These are phyloP conservation scores for Hyphodiscus sp. DNA, from an alignment of 2,329 filamentous ascomycete genomes.

Conservation along the genomic window DNA sequence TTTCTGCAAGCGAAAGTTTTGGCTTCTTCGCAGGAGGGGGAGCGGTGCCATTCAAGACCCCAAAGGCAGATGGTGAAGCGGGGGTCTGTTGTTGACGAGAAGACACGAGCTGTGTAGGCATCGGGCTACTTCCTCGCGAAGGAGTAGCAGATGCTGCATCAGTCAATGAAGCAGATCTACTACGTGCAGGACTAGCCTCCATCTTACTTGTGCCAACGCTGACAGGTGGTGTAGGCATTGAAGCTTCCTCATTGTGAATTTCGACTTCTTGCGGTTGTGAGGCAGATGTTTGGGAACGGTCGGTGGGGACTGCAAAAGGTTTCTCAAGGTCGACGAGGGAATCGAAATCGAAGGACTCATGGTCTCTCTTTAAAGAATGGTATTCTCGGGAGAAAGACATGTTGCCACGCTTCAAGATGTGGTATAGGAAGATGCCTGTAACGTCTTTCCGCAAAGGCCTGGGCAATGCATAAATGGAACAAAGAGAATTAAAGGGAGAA, in stretches of 20 bases:
- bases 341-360: slow-evolving; percentile 13
- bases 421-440: neutral
- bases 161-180: slow-evolving; percentile 16
- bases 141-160: slow-evolving; percentile 17
- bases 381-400: slow-evolving; percentile 4
- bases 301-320: slow-evolving; percentile 8
- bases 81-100: neutral
- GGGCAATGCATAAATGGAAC: neutral
- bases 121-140: slow-evolving; percentile 7
- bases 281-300: neutral
- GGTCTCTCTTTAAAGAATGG: slow-evolving; percentile 15
- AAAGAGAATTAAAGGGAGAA: neutral
- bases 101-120: neutral
- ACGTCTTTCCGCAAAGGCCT: neutral
- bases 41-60: slow-evolving; percentile 14
- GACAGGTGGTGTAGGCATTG: slow-evolving; percentile 9
- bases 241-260: neutral
- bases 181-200: slow-evolving; percentile 16
- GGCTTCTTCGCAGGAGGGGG: slow-evolving; percentile 21
- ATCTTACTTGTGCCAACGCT: slow-evolving; percentile 2
- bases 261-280: neutral
- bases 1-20: slow-evolving; percentile 25
- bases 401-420: neutral
- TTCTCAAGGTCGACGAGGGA: slow-evolving; percentile 11
- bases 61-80: slow-evolving; percentile 15